Evolutionary conservation across 306 rosid genomes (phyloP).

Genomic region (Gastrolobium villosum): DNA sequence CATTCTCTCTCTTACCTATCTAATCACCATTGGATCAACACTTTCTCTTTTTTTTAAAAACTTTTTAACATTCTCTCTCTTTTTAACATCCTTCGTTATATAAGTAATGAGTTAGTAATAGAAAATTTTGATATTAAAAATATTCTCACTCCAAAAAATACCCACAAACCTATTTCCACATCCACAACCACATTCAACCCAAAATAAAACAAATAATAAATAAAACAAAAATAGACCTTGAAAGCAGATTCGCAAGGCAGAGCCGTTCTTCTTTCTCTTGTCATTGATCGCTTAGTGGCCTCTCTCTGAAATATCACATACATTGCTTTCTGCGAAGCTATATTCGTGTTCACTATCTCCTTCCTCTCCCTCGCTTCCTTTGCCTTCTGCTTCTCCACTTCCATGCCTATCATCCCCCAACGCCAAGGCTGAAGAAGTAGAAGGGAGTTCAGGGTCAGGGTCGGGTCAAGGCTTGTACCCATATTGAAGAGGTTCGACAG

Average conservation of each 20-base stretch:
- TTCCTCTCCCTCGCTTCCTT: slow-evolving; percentile 76
- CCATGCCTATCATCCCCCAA: slow-evolving; percentile 47
- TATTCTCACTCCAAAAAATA: no score
- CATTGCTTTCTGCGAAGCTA: slow-evolving; percentile 86
- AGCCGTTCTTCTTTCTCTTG: slow-evolving; percentile 74
- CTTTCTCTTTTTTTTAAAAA: no score
- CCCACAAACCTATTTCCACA: no score
- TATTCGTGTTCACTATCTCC: slow-evolving; percentile 74
- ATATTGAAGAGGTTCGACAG: slow-evolving; percentile 34
- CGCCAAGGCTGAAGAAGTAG: slow-evolving; percentile 40
- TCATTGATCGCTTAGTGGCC: slow-evolving; percentile 87
- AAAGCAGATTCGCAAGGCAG: slow-evolving; percentile 94
- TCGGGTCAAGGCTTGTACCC: not conserved
- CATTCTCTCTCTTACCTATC: no score
- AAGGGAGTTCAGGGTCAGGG: not conserved
- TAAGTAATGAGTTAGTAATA: no score
- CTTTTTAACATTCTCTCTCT: no score
- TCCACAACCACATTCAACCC: not conserved
- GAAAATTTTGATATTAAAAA: no score
- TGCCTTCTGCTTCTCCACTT: slow-evolving; percentile 58
- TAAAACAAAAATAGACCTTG: slow-evolving; percentile 59
- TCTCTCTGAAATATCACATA: slow-evolving; percentile 85
- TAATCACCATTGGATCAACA: no score
- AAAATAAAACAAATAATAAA: not conserved
- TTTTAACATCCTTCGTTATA: no score